phyloP scores from a whole-genome alignment of 75 land plant species.

The Ceratopteris richardii region DNA sequence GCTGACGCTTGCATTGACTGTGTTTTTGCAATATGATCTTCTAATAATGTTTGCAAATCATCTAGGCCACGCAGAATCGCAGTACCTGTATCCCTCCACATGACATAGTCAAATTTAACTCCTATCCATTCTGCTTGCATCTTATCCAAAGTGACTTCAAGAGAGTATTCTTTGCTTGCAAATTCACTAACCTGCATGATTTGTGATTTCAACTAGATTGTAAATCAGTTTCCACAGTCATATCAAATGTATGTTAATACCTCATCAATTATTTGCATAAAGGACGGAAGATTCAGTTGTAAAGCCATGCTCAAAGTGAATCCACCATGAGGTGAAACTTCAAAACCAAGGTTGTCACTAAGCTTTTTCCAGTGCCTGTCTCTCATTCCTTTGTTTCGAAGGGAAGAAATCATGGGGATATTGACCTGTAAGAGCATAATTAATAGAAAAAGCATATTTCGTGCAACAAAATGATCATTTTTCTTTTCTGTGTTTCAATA shows the following conservation, averaged over 20 bases:
- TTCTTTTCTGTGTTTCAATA: no score
- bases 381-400: conserved; percentile 35
- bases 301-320: conserved; percentile 19
- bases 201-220: not conserved
- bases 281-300: conserved; percentile 13
- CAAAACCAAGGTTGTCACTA: conserved; percentile 29
- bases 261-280: conserved; percentile 26
- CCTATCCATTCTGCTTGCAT: conserved; percentile 37
- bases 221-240: conserved; percentile 2
- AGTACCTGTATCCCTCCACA: conserved; percentile 23
- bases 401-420: conserved; percentile 27
- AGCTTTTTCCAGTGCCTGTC: conserved; percentile 38
- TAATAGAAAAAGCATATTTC: no score
- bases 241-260: no score
- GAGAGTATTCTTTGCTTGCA: conserved; percentile 29
- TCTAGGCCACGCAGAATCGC: conserved; percentile 28
- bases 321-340: conserved; percentile 16
- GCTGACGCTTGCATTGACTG: conserved; percentile 38
- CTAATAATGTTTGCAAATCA: conserved; percentile 26
- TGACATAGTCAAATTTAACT: conserved; percentile 22
- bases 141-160: conserved; percentile 27
- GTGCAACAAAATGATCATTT: no score
- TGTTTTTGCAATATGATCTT: conserved; percentile 33
- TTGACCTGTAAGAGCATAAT: conserved; percentile 24
- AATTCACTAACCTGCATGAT: conserved; percentile 29